phyloP scores from a whole-genome alignment of 2,329 filamentous ascomycete genomes.

The Nakataea oryzae region DNA sequence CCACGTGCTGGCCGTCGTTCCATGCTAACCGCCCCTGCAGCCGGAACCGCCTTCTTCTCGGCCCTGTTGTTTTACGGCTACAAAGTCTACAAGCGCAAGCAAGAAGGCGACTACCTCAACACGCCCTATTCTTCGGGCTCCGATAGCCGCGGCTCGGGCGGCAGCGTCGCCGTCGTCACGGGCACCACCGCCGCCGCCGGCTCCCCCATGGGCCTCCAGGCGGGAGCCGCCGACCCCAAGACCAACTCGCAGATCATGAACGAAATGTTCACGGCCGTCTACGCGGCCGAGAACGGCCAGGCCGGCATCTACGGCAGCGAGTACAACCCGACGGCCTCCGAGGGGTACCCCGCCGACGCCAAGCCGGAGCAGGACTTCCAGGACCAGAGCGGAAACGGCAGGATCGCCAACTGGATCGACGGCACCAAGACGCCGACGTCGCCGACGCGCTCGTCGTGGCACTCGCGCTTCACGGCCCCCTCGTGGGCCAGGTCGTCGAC shows the following conservation, averaged over 20 bases:
- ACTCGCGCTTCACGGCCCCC: neutral
- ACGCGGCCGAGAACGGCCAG: conserved; percentile 3
- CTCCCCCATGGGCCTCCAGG: neutral
- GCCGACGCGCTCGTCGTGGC: neutral
- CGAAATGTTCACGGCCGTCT: conserved; percentile 2
- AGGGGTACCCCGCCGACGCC: neutral
- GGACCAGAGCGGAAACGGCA: neutral
- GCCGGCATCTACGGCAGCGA: neutral
- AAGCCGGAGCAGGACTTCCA: neutral
- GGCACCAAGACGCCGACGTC: neutral
- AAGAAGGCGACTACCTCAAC: neutral
- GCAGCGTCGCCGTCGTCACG: neutral
- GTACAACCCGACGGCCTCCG: neutral
- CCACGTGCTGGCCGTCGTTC: neutral
- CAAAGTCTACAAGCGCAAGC: neutral
- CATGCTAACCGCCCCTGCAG: neutral
- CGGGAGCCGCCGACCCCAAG: conserved; percentile 14
- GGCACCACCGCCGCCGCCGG: neutral
- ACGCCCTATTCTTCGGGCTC: neutral
- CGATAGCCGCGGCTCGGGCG: neutral
- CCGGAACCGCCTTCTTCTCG: neutral
- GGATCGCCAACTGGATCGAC: neutral
- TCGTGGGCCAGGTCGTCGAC: neutral
- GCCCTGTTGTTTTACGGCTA: conserved; percentile 1
- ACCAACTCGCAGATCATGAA: conserved; percentile 16